Percentiles rank a stretch among this genome's conserved stretches.
Evolutionary conservation across 306 rosid species (phyloP).

Genomic region (Castanea crenata): DNA sequence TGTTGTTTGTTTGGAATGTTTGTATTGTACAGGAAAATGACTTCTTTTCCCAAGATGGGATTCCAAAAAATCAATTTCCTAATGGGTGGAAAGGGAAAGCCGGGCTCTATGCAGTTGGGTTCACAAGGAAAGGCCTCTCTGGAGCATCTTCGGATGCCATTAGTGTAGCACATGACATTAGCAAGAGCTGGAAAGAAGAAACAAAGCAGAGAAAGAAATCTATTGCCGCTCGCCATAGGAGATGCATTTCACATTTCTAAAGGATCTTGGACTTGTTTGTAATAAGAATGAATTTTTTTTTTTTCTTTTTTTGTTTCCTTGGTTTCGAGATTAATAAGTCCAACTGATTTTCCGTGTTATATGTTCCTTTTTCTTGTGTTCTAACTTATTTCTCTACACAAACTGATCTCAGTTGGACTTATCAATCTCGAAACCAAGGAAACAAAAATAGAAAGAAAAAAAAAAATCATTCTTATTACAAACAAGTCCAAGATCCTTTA

Average conservation of each 20-base stretch:
- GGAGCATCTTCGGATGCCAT: slow-evolving; percentile 89
- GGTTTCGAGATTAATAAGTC: slow-evolving; percentile 9
- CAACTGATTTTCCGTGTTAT: neutral
- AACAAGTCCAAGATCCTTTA: neutral
- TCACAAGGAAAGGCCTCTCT: slow-evolving; percentile 82
- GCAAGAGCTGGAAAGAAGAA: slow-evolving; percentile 85
- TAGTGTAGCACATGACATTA: slow-evolving; percentile 82
- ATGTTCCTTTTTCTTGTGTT: slow-evolving; percentile 1
- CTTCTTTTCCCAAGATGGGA: slow-evolving; percentile 71
- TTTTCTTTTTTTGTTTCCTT: slow-evolving; percentile 7
- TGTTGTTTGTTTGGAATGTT: slow-evolving; percentile 2
- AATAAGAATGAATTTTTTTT: neutral
- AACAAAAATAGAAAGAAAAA: neutral
- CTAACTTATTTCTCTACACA: slow-evolving; percentile 22
- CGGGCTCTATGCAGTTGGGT: slow-evolving; percentile 91
- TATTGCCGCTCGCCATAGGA: slow-evolving; percentile 64
- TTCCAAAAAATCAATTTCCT: slow-evolving; percentile 75
- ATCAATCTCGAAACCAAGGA: slow-evolving; percentile 14
- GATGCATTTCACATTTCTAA: slow-evolving; percentile 86
- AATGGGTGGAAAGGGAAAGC: slow-evolving; percentile 91
- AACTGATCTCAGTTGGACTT: slow-evolving; percentile 16
- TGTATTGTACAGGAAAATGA: slow-evolving; percentile 62
- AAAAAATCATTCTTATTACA: neutral
- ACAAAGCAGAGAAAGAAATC: slow-evolving; percentile 61
- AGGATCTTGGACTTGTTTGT: neutral